Percentiles rank a stretch among this genome's conserved stretches.
These are phyloP conservation scores for Paramyrothecium sp. DNA, from an alignment of 2,329 filamentous ascomycete species.

Conservation along the genomic window DNA sequence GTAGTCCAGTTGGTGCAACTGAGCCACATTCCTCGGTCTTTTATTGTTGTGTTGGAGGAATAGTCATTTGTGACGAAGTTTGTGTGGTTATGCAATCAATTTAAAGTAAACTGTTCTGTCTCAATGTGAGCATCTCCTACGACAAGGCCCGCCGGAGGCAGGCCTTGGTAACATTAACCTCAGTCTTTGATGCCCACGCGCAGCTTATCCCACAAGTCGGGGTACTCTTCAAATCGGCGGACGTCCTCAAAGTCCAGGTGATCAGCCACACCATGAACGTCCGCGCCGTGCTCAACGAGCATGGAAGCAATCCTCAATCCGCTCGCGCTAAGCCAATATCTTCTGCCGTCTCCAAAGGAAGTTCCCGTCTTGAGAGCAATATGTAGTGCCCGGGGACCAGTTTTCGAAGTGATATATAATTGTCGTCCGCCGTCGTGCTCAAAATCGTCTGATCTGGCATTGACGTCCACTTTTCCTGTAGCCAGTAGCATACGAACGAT, in stretches of 20 bases:
- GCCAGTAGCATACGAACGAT: neutral
- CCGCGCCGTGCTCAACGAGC: slow-evolving; percentile 21
- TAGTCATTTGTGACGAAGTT: no score
- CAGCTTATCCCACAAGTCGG: neutral
- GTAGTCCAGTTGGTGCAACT: no score
- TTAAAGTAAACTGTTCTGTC: no score
- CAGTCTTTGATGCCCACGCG: neutral
- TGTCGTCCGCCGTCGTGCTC: no score
- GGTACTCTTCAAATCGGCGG: neutral
- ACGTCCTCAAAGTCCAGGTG: neutral
- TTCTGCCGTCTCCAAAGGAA: neutral
- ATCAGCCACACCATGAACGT: slow-evolving; percentile 16
- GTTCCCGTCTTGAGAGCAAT: slow-evolving; percentile 21
- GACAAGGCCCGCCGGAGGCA: no score
- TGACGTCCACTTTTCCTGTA: neutral
- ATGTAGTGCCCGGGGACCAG: neutral
- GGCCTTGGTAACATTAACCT: no score
- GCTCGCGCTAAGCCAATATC: neutral
- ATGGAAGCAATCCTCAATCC: neutral
- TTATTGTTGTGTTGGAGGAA: no score
- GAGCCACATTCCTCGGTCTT: no score
- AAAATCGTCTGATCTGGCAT: neutral
- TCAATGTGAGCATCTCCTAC: no score
- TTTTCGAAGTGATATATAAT: neutral
- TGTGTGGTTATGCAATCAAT: no score